Evolutionary conservation across 148 eudicot genomes (phyloP).

Genomic region (Chenopodium formosanum): DNA sequence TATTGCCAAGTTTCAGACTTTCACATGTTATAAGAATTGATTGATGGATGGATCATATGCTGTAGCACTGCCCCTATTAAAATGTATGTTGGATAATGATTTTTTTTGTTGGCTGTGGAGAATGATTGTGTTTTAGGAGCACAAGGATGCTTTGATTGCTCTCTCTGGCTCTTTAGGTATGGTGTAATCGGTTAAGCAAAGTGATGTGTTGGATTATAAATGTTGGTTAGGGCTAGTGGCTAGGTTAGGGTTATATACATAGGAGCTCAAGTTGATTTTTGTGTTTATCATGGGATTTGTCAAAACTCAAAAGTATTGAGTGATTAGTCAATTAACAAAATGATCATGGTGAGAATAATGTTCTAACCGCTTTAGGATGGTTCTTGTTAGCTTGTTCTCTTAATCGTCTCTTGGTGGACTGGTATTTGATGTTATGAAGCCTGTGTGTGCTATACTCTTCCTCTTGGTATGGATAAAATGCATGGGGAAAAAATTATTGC

Average conservation of each 20-base stretch:
- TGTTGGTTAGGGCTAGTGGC: background rate
- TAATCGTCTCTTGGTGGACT: background rate
- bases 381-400: background rate
- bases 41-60: background rate
- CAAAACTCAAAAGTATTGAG: background rate
- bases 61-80: background rate
- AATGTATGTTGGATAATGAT: background rate
- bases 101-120: background rate
- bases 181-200: background rate
- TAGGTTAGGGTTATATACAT: background rate
- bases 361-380: background rate
- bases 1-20: background rate
- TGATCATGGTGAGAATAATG: background rate
- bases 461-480: background rate
- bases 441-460: background rate
- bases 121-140: background rate
- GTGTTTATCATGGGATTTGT: background rate
- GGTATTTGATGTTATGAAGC: background rate
- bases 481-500: background rate
- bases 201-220: background rate
- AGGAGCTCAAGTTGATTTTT: background rate
- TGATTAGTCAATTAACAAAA: background rate
- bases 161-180: too few relatives aligned
- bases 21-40: background rate
- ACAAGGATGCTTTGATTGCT: too few relatives aligned